Base-by-base conservation (phyloP, 352 stramenopile genomes). In the Globisporangium viniferum region DNA sequence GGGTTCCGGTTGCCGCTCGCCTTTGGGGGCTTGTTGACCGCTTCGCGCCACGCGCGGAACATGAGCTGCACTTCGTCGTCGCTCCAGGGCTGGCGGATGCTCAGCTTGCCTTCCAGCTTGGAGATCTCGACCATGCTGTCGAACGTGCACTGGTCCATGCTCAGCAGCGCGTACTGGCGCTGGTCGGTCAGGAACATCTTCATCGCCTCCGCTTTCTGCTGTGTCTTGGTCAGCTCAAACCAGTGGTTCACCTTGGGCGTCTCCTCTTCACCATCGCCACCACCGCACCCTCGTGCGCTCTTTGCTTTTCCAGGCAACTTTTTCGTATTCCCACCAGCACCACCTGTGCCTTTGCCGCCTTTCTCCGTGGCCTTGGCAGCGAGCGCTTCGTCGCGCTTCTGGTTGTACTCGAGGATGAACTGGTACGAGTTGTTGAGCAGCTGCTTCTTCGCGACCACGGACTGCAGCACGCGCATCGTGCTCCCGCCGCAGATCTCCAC, bases 401-500 rank as follows among this genome's bases (percentile, higher is more conserved):
- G 36, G 36, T 62, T 62, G 51, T 62, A 56, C 3, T 56, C 59
- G 14, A 64, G 14, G 9, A 69, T 69, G 57, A 69, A 69, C 56
- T 64, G 41, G 33, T 59, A 69, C 56, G 64, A 69, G 44, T 64
- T 59, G 56, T 59, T 64, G 10, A 69, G 48, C 14, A 69, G 57
- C 64, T 69, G 64, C 31, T 69, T 69, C 64, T 69, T 69, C 18
- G 22, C 58, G 20, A 64, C 58, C 46, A 59, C 44, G 7, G 64
- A 63, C 41, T 59, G 31, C n/a, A 64, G 44, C 29, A 53, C 56
- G 31, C 64, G 64, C 14, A 27, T 22, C 15, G 41, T 59, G 20
- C 54, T 59, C 29, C 64, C 64, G n/a, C 64, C 64, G 4, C 18
- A 51, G 44, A 69, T 57, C 33, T 62, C 56, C 3, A 59, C 14